These are phyloP conservation scores for Gossypium mustelinum DNA, from an alignment of 345 rosid genomes.

Conservation along the genomic window DNA sequence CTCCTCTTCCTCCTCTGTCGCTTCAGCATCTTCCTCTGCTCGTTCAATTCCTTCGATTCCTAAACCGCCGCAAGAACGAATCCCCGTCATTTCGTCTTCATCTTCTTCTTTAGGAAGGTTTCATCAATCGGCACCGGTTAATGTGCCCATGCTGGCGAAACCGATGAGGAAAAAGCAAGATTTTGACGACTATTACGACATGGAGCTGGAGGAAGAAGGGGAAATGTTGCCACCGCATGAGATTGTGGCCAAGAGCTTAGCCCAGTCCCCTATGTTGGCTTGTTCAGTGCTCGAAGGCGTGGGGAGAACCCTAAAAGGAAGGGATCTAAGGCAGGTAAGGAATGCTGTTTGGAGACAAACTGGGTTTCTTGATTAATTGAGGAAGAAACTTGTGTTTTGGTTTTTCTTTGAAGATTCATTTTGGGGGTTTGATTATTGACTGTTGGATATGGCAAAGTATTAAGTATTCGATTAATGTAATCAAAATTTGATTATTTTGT, in stretches of 20 bases:
- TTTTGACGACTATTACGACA: conserved; percentile 45
- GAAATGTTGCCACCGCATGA: conserved; percentile 90
- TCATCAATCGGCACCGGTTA: conserved; percentile 76
- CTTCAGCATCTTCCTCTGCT: conserved; percentile 36
- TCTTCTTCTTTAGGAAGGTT: conserved; percentile 29
- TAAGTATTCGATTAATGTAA: conserved; percentile 10
- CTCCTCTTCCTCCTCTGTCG: conserved; percentile 36
- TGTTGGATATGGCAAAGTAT: not conserved
- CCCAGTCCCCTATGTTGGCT: conserved; percentile 49
- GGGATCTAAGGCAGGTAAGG: conserved; percentile 82
- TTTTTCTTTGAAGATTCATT: not conserved
- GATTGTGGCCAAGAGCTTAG: conserved; percentile 64
- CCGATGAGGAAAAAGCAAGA: conserved; percentile 39
- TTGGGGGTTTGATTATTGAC: conserved; percentile 3
- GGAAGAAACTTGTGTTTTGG: not conserved
- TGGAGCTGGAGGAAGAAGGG: conserved; percentile 42
- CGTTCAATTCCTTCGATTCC: conserved; percentile 59
- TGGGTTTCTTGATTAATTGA: conserved; percentile 68
- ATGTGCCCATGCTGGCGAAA: conserved; percentile 50
- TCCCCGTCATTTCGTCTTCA: conserved; percentile 23
- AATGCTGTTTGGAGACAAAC: conserved; percentile 74
- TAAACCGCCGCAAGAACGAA: conserved; percentile 63
- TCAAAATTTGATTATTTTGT: not conserved
- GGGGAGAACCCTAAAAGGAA: conserved; percentile 87
- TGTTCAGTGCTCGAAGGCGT: conserved; percentile 85